phyloP scores from a whole-genome alignment of 2,329 filamentous ascomycete genomes.

The Botryotinia narcissicola region DNA sequence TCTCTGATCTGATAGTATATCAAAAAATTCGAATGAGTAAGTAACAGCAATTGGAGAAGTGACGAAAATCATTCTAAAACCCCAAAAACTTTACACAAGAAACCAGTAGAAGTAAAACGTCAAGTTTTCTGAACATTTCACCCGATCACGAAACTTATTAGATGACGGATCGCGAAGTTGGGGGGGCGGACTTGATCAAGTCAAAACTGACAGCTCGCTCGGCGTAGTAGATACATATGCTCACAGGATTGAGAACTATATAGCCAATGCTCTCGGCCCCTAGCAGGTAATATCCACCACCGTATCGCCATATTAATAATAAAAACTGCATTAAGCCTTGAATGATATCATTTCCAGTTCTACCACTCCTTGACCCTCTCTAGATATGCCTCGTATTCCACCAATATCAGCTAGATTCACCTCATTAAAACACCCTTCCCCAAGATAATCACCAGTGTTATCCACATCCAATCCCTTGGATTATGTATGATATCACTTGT shows the following conservation, averaged over 20 bases:
- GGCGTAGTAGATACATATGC: not conserved
- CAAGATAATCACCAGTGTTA: not conserved
- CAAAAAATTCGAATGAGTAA: not conserved
- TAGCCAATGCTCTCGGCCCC: not conserved
- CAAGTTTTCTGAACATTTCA: rapidly evolving
- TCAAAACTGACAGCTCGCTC: not conserved
- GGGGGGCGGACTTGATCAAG: not conserved
- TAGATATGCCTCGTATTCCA: not conserved
- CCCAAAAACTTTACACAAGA: not conserved
- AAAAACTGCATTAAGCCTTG: not conserved
- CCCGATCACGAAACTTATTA: not conserved
- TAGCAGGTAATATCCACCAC: not conserved
- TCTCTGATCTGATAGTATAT: not conserved
- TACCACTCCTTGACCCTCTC: not conserved
- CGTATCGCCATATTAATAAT: not conserved
- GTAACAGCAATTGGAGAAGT: not conserved
- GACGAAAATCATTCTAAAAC: no score
- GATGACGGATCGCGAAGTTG: not conserved
- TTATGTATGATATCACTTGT: not conserved
- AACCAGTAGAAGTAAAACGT: not conserved
- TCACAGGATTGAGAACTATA: not conserved
- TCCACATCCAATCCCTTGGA: rapidly evolving
- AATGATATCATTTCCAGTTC: not conserved
- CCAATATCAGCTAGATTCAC: not conserved
- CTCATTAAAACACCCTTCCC: not conserved